Evolutionary conservation across 2,329 filamentous ascomycete species (phyloP), one percentile per base, ranked within the genome.

Genomic region (Pseudocercospora fijiensis): DNA sequence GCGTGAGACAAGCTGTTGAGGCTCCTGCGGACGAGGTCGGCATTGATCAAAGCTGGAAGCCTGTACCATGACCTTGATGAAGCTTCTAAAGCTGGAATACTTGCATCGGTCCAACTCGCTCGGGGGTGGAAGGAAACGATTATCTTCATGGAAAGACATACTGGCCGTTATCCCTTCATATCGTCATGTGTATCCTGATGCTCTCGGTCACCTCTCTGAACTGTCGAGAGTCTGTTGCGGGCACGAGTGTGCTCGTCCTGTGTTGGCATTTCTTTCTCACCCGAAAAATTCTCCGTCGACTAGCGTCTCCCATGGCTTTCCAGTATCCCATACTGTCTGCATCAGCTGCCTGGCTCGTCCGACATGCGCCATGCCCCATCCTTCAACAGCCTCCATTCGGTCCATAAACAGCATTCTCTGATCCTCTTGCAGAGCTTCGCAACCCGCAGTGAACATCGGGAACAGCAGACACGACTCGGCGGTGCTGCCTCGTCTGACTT

Each of bases 361-460:
- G 70, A 89, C 89, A 81, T 94, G 90, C 65, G 86, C 89, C 85
- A 94, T 88, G 4, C 90, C 91, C 67, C 88, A 88, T 4, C 83
- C 85, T 77, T 94, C 90, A 1, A 91, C 85, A 18, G 83, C 83
- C 73, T 82, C 81, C 72, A 95, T 81, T 55, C 90, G 81, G 68
- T 86, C 84, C 71, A 90, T 78, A 41, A 94, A 85, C 71, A 85
- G 82, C 24, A 78, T 78, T 57, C 87, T 81, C 69, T 89, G 84
- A 2, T 76, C 77, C 33, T 79, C 71, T 56, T 87, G 83, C 61
- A 79, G 78, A 0, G 87, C 86, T 74, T 95, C 90, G 68, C 90
- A 93, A 0, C 91, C 91, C 0, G 91, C 91, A 0, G 90, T 90
- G 76, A 95, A 95, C 78, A 95, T 87, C 0, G 91, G 91, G 68